Conservation (phyloP, 352 stramenopile genomes). For the Pythium monospermum region DNA sequence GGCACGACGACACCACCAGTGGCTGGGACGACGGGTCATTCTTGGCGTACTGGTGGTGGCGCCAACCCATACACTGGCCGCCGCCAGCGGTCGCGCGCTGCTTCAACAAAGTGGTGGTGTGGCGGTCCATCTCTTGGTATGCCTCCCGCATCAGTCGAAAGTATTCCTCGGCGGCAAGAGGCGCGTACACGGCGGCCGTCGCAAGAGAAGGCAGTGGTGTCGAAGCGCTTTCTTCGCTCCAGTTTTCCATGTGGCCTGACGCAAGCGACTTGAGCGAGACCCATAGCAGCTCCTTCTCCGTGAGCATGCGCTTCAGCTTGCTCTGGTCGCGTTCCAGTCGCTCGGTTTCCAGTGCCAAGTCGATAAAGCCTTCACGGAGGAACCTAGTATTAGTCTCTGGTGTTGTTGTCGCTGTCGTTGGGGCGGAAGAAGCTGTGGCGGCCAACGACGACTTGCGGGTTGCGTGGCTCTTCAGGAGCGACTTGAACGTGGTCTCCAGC, state of each 20-base stretch:
- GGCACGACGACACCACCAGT: conserved; percentile 41
- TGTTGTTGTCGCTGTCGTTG: conserved; percentile 1
- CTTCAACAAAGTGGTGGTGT: conserved; percentile 1
- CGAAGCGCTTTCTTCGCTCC: no score
- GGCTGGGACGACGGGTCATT: neutral
- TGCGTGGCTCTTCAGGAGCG: conserved; percentile 16
- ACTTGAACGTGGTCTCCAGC: conserved; percentile 36
- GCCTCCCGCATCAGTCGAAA: conserved; percentile 9
- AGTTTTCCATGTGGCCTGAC: conserved; percentile 3
- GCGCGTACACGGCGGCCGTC: conserved; percentile 4
- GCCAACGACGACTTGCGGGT: neutral
- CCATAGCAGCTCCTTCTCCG: conserved; percentile 4
- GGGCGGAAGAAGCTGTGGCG: no score
- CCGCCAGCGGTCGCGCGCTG: neutral
- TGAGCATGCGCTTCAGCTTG: conserved; percentile 4
- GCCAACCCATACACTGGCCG: conserved; percentile 7
- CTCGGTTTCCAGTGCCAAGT: conserved; percentile 21
- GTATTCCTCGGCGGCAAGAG: conserved; percentile 3
- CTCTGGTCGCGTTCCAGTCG: conserved; percentile 3
- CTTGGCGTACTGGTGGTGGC: conserved; percentile 6
- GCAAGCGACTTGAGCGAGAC: conserved; percentile 9
- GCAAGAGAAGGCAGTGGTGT: neutral
- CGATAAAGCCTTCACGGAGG: conserved; percentile 35
- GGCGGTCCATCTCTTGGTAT: conserved; percentile 1
- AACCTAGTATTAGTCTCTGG: conserved; percentile 28